Conservation (phyloP, 2,329 filamentous ascomycete genomes). For the Pestalotiopsis sp. region DNA sequence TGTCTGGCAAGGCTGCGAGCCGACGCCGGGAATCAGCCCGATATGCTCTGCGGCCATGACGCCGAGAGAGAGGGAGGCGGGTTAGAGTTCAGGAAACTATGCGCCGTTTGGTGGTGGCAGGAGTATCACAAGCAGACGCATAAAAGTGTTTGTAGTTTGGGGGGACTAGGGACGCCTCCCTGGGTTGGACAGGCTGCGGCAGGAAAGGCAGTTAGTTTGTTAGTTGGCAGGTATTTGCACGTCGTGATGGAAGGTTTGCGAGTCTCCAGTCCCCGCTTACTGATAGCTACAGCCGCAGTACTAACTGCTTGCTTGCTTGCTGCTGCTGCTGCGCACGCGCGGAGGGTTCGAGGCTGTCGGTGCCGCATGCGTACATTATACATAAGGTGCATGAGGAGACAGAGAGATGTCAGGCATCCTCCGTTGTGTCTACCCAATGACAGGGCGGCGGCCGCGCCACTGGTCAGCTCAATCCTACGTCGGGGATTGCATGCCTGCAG, state of each 20-base stretch:
- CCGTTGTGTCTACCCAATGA: not conserved
- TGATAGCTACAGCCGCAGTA: constrained; percentile 7
- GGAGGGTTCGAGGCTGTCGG: constrained; percentile 7
- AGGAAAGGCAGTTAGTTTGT: not conserved
- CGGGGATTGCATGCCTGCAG: not conserved
- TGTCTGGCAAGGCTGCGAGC: constrained; percentile 30
- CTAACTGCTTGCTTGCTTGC: too few species aligned
- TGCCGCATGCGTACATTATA: constrained; percentile 3
- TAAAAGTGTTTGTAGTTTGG: not conserved
- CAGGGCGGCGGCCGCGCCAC: constrained; percentile 1
- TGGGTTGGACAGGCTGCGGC: not conserved
- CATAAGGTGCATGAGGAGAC: not conserved
- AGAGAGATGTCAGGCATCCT: constrained; percentile 10
- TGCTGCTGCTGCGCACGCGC: not conserved
- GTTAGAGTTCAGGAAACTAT: not conserved
- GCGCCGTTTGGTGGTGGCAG: not conserved
- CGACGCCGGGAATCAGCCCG: constrained; percentile 7
- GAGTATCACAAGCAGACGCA: not conserved
- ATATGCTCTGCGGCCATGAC: not conserved
- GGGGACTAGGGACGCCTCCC: not conserved
- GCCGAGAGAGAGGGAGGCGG: not conserved
- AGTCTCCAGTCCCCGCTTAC: constrained; percentile 4
- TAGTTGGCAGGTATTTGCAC: not conserved
- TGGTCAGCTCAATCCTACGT: constrained; percentile 12
- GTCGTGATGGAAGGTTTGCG: not conserved